phyloP scores from a whole-genome alignment of 441 rosid species.

The Erodium texanum region DNA sequence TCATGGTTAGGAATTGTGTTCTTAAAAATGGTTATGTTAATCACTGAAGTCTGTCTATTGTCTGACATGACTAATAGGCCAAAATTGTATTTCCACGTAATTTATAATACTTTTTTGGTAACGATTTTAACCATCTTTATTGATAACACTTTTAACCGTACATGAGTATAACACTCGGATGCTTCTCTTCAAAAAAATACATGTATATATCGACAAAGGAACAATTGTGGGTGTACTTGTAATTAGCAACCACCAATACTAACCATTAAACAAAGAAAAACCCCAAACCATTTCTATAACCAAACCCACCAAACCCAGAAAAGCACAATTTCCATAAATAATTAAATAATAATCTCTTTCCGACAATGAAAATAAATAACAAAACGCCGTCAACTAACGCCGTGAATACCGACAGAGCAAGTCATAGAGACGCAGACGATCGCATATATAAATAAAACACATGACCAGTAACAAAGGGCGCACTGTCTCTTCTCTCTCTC shows the following conservation, averaged over 20 bases:
- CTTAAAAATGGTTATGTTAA: no score
- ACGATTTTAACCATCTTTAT: no score
- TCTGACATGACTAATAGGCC: no score
- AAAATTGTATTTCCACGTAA: no score
- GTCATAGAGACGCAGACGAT: no score
- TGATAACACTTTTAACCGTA: no score
- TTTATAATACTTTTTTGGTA: no score
- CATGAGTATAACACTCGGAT: no score
- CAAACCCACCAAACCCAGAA: background rate
- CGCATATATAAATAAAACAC: slow-evolving; percentile 20
- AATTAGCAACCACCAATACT: background rate
- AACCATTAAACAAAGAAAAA: background rate
- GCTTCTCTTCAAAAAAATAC: no score
- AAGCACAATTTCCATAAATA: background rate
- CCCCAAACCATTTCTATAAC: background rate
- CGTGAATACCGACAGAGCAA: background rate
- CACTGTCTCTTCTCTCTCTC: background rate
- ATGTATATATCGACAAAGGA: background rate
- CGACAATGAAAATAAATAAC: background rate
- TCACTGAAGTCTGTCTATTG: no score
- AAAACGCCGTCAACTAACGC: background rate
- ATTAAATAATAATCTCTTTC: background rate
- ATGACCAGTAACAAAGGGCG: slow-evolving; percentile 16
- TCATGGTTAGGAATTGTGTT: no score
- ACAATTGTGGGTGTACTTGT: background rate